A percentile compares a stretch with the other conserved stretches of the same genome.
Evolutionary conservation across 768 basidiomycete genomes (phyloP).

Genomic region (Tephrocybe rancida): DNA sequence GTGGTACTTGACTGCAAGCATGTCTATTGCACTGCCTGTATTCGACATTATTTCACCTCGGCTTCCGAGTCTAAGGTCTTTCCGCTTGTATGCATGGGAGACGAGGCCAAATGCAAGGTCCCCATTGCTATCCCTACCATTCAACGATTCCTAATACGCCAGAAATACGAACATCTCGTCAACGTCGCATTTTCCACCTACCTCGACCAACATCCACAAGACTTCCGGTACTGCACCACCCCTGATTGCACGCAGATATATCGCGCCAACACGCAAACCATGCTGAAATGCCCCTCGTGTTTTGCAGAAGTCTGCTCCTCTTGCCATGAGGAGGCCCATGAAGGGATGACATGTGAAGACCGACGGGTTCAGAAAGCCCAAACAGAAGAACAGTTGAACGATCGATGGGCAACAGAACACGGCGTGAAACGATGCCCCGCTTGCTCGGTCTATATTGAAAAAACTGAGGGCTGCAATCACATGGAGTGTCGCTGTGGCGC

Average conservation of each 20-base stretch:
- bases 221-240: constrained; percentile 70
- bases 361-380: constrained; percentile 32
- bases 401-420: constrained; percentile 36
- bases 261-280: constrained; percentile 28
- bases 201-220: constrained; percentile 53
- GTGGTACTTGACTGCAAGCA: constrained; percentile 51
- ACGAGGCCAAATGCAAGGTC: constrained; percentile 53
- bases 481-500: constrained; percentile 51
- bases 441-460: constrained; percentile 49
- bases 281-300: constrained; percentile 55
- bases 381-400: constrained; percentile 43
- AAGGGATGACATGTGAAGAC: constrained; percentile 52
- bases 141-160: constrained; percentile 47
- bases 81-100: constrained; percentile 66
- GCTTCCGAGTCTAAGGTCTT: constrained; percentile 47
- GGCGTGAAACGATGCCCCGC: constrained; percentile 50
- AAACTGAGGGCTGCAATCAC: constrained; percentile 58
- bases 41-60: constrained; percentile 47
- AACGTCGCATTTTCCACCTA: constrained; percentile 57
- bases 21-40: constrained; percentile 49
- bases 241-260: constrained; percentile 76
- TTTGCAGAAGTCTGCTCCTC: constrained; percentile 47
- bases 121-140: constrained; percentile 58
- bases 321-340: constrained; percentile 52
- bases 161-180: constrained; percentile 54